Evolutionary conservation across 2,329 filamentous ascomycete genomes (phyloP), one percentile per base, ranked within the genome.

Genomic region (Fusarium buxicola): DNA sequence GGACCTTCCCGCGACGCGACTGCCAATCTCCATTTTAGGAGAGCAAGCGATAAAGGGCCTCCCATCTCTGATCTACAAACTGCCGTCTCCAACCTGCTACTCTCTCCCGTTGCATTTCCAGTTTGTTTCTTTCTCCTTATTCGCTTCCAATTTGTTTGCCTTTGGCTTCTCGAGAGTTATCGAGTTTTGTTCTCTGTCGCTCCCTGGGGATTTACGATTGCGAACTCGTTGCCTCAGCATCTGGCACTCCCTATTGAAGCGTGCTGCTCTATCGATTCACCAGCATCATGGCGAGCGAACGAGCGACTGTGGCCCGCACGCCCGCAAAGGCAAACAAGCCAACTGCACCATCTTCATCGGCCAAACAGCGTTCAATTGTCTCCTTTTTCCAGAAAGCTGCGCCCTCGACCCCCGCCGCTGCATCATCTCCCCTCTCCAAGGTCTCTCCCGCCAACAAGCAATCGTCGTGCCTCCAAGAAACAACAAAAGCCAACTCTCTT

Each of bases 381-480:
- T 79, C 78, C 28, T 81, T 81, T 70, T 81, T 81, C 58, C 74
- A 77, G 48, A 81, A 79, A 61, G 76, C 76, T n/a, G 74, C 76
- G 0, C 75, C 77, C 16, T 72, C 68, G 13, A 65, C 70, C 21
- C 63, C 74, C 27, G 71, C 73, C 9, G 71, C 77, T 13, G 69
- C 76, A 21, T 68, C 74, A n/a, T 70, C 73, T 4, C 62, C 72
- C 16, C 63, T 73, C 21, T 66, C 72, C 57, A 74, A 76, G 69
- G 71, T 72, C 54, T 70, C 72, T 58, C 68, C 75, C 55, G 65
- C 71, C 53, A 68, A 72, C 60, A 73, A 71, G 49, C 62, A 55
- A 18, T 70, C 74, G 8, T 73, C 76, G 8, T 76, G 74, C 61
- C 69, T 81, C 8, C 75, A 78, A 65, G 79, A 80, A 66, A 76